Evolutionary conservation across 2,329 filamentous ascomycete genomes (phyloP).

Genomic region (Lachnellula arida): DNA sequence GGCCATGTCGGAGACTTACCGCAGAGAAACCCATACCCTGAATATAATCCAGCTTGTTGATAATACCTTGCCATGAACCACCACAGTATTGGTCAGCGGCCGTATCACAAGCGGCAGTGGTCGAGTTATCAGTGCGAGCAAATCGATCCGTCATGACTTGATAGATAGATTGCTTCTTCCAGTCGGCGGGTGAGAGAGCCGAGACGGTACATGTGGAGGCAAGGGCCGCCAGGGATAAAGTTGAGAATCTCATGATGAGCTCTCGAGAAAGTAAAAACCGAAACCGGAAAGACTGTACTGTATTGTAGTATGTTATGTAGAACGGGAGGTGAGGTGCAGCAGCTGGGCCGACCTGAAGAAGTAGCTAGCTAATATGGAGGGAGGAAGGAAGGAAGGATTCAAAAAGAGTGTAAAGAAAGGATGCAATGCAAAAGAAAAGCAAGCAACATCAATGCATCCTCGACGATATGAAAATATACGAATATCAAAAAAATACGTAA

Average conservation of each 20-base stretch:
- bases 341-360: too few relatives aligned
- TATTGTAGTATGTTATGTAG: too few relatives aligned
- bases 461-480: too few relatives aligned
- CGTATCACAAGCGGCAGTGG: conserved; percentile 22
- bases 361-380: too few relatives aligned
- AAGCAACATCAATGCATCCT: too few relatives aligned
- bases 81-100: conserved; percentile 41
- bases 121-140: conserved; percentile 36
- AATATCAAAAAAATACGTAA: too few relatives aligned
- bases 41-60: conserved; percentile 39
- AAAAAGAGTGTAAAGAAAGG: too few relatives aligned
- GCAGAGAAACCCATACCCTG: conserved; percentile 39
- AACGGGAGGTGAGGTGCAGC: too few relatives aligned
- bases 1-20: conserved; percentile 7
- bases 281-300: neutral
- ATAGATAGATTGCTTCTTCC: conserved; percentile 41
- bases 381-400: too few relatives aligned
- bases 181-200: conserved; percentile 29
- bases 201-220: conserved; percentile 3
- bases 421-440: too few relatives aligned
- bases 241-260: conserved; percentile 14
- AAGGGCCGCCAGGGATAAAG: conserved; percentile 5
- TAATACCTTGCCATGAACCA: conserved; percentile 40
- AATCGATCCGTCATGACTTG: conserved; percentile 44
- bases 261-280: neutral